These are phyloP conservation scores for Brettanomyces nanus DNA, from an alignment of 805 yeast species.

Conservation along the genomic window DNA sequence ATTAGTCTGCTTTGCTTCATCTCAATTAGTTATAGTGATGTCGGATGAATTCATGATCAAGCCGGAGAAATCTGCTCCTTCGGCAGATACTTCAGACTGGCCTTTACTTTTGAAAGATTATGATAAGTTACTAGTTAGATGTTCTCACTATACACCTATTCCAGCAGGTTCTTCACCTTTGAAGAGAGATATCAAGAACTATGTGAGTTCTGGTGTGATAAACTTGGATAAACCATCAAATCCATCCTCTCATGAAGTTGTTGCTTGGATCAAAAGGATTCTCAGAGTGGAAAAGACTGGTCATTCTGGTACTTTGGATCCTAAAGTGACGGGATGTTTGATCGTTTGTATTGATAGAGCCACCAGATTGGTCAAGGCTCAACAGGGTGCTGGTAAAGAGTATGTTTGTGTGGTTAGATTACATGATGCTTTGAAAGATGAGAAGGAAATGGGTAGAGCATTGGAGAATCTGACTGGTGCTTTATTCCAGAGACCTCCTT, in stretches of 20 bases:
- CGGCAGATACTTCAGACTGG: conserved; percentile 89
- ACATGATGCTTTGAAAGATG: conserved; percentile 88
- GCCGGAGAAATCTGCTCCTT: conserved; percentile 74
- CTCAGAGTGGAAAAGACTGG: conserved; percentile 96
- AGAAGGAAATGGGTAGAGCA: conserved; percentile 74
- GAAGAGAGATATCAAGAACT: conserved; percentile 86
- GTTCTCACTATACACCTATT: conserved; percentile 96
- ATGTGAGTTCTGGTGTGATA: conserved; percentile 90
- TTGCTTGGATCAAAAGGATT: conserved; percentile 97
- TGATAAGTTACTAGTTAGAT: conserved; percentile 88
- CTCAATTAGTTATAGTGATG: too few relatives aligned
- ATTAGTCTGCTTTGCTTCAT: too few relatives aligned
- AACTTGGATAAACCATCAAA: conserved; percentile 97
- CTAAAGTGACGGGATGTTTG: conserved; percentile 93
- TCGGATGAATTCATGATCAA: conserved; percentile 54
- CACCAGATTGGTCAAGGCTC: conserved; percentile 94
- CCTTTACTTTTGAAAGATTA: conserved; percentile 89
- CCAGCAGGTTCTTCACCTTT: conserved; percentile 93
- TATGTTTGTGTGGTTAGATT: conserved; percentile 95
- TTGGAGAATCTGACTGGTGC: conserved; percentile 97
- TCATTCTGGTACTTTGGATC: conserved; percentile 98
- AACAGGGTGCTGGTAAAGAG: conserved; percentile 99
- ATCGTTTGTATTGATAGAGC: conserved; percentile 98
- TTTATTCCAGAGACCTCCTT: conserved; percentile 97
- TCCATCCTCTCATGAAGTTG: conserved; percentile 98